A percentile compares a stretch with the other conserved stretches of the same genome.
Evolutionary conservation across 768 basidiomycete genomes (phyloP).

Genomic region (Russula griseocarnosa): DNA sequence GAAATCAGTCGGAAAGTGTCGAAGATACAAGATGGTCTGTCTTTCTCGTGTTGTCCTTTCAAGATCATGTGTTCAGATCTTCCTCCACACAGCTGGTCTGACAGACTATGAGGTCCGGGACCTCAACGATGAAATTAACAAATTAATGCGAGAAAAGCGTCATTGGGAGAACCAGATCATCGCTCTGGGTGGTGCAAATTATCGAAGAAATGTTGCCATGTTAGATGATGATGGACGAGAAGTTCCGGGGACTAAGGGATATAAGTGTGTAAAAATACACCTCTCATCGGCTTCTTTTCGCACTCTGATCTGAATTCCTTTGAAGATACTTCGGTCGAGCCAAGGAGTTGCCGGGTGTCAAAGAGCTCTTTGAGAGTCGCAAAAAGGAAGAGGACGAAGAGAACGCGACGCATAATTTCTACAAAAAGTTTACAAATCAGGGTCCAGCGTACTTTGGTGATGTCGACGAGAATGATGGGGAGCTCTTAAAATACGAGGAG

Average conservation of each 20-base stretch:
- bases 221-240: conserved; percentile 92
- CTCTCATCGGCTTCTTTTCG: too few species aligned
- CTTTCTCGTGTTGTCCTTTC: neutral
- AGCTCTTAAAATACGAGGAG: conserved; percentile 64
- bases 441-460: conserved; percentile 91
- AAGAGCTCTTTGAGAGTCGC: conserved; percentile 86
- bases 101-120: conserved; percentile 96
- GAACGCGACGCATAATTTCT: conserved; percentile 65
- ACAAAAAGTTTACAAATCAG: conserved; percentile 86
- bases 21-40: conserved; percentile 91
- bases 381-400: conserved; percentile 90
- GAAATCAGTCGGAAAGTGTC: conserved; percentile 96
- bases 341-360: conserved; percentile 77
- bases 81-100: conserved; percentile 60
- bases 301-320: conserved; percentile 40
- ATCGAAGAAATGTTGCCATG: conserved; percentile 90
- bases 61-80: neutral
- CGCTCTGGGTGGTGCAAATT: conserved; percentile 93
- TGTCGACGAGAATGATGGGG: conserved; percentile 68
- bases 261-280: conserved; percentile 59
- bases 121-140: conserved; percentile 97
- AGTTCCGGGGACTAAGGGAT: conserved; percentile 94
- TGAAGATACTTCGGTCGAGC: conserved; percentile 92
- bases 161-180: conserved; percentile 99
- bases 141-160: conserved; percentile 86